Conservation (phyloP, 1,284 basidiomycete species). For the Macrocystidia cucumis region DNA sequence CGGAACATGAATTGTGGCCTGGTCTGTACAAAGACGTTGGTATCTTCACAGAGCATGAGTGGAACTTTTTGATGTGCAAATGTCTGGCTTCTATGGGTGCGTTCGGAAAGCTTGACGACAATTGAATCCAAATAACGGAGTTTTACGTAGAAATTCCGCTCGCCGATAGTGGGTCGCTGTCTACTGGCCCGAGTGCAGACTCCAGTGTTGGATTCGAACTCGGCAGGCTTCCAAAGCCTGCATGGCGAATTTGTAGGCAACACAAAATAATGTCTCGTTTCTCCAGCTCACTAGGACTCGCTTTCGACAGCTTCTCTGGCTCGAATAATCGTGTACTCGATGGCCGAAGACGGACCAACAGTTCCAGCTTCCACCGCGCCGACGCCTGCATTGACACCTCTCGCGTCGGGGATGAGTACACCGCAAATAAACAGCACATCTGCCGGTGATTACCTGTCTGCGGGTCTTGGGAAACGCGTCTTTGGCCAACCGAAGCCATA, state of each 20-base stretch:
- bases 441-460: conserved; percentile 55
- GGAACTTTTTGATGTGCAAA: conserved; percentile 87
- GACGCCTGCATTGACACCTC: conserved; percentile 59
- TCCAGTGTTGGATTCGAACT: conserved; percentile 61
- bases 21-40: conserved; percentile 79
- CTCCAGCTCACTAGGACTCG: conserved; percentile 4
- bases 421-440: conserved; percentile 39
- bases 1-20: conserved; percentile 41
- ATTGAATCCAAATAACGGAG: conserved; percentile 3
- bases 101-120: conserved; percentile 10
- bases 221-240: conserved; percentile 54
- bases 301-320: conserved; percentile 65
- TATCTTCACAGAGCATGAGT: conserved; percentile 85
- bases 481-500: conserved; percentile 43
- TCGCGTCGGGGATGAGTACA: conserved; percentile 52
- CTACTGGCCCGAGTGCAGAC: conserved; percentile 65
- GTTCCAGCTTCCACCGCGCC: conserved; percentile 44
- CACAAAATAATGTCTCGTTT: conserved; percentile 2
- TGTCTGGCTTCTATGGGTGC: conserved; percentile 82
- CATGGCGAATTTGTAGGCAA: conserved; percentile 59
- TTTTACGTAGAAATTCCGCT: conserved; percentile 62
- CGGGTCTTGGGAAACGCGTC: conserved; percentile 38
- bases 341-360: conserved; percentile 68
- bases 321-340: conserved; percentile 85
- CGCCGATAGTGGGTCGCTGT: conserved; percentile 63